These are phyloP conservation scores for Mycena sp. DNA, from an alignment of 1,284 basidiomycete genomes.

Conservation along the genomic window DNA sequence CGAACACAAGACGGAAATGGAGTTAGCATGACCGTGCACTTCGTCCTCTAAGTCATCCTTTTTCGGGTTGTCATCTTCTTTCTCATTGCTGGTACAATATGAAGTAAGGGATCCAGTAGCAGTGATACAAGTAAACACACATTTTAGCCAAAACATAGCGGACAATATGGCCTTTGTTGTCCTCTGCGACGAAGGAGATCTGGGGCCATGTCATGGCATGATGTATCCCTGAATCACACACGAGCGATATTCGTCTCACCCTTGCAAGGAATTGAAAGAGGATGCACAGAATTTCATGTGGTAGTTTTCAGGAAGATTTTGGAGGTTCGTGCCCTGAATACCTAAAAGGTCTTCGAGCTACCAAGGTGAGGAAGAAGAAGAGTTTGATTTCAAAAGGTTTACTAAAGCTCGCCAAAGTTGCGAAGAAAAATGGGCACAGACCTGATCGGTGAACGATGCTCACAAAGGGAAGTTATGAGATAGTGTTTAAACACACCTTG, in stretches of 20 bases:
- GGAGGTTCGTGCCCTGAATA: conserved; percentile 27
- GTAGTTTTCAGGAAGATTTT: conserved; percentile 29
- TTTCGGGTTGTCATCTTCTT: background rate
- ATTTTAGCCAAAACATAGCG: conserved; percentile 97
- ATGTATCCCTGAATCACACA: conserved; percentile 77
- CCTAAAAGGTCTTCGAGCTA: conserved; percentile 24
- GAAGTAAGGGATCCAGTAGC: background rate
- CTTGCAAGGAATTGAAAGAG: background rate
- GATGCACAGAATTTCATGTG: conserved; percentile 84
- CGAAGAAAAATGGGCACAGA: background rate
- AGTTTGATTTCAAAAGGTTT: background rate
- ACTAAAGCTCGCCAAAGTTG: too few relatives aligned
- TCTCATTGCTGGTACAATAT: too few relatives aligned
- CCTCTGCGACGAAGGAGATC: conserved; percentile 94
- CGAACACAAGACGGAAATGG: conserved; percentile 88
- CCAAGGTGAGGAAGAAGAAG: background rate
- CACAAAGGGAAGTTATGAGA: background rate
- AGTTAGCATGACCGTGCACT: conserved; percentile 89
- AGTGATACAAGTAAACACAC: conserved; percentile 53
- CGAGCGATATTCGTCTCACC: too few relatives aligned
- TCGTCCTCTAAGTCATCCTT: conserved; percentile 28
- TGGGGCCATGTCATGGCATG: conserved; percentile 94
- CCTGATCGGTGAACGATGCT: background rate
- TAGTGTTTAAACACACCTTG: conserved; percentile 8
- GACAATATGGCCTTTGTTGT: conserved; percentile 88